A percentile compares a stretch with the other conserved stretches of the same genome.
Conservation (phyloP, 1,139 yeast genomes). For the Geotrichum histeridarum region DNA sequence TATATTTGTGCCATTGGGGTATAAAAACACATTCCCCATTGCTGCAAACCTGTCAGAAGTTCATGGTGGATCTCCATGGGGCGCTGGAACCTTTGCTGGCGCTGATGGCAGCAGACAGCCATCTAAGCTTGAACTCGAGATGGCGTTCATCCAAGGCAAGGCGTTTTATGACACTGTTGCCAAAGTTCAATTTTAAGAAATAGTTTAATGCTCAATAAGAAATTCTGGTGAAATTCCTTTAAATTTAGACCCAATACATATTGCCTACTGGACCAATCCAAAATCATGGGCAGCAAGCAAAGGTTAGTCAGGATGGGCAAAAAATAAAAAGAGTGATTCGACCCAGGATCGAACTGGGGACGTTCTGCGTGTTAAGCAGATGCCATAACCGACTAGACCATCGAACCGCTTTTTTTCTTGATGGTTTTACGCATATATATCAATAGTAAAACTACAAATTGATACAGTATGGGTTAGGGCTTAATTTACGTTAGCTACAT, state of each 20-base stretch:
- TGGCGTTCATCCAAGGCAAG: constrained; percentile 63
- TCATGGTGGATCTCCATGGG: constrained; percentile 86
- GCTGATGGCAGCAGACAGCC: constrained; percentile 77
- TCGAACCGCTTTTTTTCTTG: constrained; percentile 59
- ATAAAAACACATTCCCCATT: constrained; percentile 55
- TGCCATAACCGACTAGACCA: constrained; percentile 99
- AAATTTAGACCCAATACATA: no score
- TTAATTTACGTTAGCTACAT: no score
- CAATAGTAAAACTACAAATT: no score
- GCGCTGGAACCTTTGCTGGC: constrained; percentile 79
- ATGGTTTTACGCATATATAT: no score
- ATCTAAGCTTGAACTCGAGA: constrained; percentile 55
- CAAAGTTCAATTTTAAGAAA: constrained; percentile 28
- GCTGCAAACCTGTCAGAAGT: constrained; percentile 59
- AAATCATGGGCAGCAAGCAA: no score
- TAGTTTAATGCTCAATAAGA: neutral
- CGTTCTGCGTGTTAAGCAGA: constrained; percentile 99
- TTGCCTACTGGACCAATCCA: no score
- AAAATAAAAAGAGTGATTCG: constrained; percentile 51
- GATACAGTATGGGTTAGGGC: no score
- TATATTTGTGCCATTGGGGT: constrained; percentile 68
- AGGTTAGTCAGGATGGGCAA: no score
- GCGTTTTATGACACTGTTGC: constrained; percentile 49
- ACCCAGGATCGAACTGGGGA: constrained; percentile 99
- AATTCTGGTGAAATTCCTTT: no score